phyloP scores from a whole-genome alignment of 1,284 basidiomycete species.

The Xanthoconium separans region DNA sequence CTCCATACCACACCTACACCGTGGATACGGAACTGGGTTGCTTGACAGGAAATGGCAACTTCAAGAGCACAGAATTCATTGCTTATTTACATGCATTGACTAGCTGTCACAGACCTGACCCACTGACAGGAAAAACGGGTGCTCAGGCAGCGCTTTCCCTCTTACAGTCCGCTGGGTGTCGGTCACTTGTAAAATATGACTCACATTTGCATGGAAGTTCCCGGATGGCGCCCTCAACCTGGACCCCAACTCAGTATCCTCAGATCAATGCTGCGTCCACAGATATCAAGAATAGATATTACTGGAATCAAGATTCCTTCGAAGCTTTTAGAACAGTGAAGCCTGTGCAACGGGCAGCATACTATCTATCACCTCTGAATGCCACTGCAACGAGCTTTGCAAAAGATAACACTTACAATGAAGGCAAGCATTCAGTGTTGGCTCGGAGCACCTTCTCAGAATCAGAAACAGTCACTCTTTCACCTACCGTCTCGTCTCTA shows the following conservation, averaged over 20 bases:
- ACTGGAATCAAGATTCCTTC: not conserved
- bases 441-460: no score
- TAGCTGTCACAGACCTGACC: conserved; percentile 40
- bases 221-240: conserved; percentile 39
- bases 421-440: conserved; percentile 40
- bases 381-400: not conserved
- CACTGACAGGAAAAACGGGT: conserved; percentile 41
- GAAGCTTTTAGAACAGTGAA: not conserved
- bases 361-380: conserved; percentile 18
- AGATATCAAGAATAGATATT: not conserved
- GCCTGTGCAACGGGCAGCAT: not conserved
- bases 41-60: conserved; percentile 33
- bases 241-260: not conserved
- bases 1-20: conserved; percentile 14
- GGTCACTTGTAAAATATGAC: conserved; percentile 38
- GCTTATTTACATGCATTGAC: conserved; percentile 44
- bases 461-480: no score
- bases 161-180: conserved; percentile 34
- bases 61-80: conserved; percentile 35
- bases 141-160: conserved; percentile 43
- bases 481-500: no score
- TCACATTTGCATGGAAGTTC: conserved; percentile 3
- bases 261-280: not conserved
- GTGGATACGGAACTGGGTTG: conserved; percentile 40
- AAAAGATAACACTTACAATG: not conserved